A percentile compares a stretch with the other conserved stretches of the same genome.
Evolutionary conservation across 2,329 filamentous ascomycete species (phyloP).

Genomic region (Venturia pyrina): DNA sequence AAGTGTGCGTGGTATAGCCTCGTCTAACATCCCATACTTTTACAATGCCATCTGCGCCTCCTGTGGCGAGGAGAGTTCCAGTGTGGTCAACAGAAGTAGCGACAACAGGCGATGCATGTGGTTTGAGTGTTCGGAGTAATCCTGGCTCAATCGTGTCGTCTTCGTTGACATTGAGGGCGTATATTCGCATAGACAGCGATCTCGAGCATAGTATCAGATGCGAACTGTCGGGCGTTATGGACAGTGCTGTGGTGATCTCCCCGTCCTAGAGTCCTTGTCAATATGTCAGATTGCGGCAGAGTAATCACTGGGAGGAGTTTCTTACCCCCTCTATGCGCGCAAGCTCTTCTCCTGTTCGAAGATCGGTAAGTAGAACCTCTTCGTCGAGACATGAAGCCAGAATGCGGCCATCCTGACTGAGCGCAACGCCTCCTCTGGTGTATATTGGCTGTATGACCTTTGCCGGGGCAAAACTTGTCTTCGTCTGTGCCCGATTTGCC

Average conservation of each 20-base stretch:
- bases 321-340: constrained; percentile 78
- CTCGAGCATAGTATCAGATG: constrained; percentile 87
- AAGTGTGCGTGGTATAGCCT: constrained; percentile 89
- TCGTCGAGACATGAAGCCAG: constrained; percentile 86
- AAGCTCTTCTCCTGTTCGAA: constrained; percentile 72
- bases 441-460: constrained; percentile 87
- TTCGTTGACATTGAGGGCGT: constrained; percentile 53
- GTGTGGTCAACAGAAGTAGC: constrained; percentile 78
- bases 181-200: constrained; percentile 93
- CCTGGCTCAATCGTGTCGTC: constrained; percentile 51
- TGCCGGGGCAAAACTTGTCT: constrained; percentile 81
- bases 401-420: constrained; percentile 71
- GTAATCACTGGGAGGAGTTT: constrained; percentile 15
- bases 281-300: constrained; percentile 22
- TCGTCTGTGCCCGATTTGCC: constrained; percentile 30
- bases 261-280: constrained; percentile 37
- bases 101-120: constrained; percentile 81
- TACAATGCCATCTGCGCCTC: constrained; percentile 83
- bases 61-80: constrained; percentile 82
- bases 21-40: constrained; percentile 94
- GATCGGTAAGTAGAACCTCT: constrained; percentile 78
- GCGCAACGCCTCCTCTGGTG: constrained; percentile 76
- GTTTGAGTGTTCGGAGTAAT: constrained; percentile 72
- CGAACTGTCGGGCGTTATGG: constrained; percentile 72
- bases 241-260: constrained; percentile 67